phyloP scores from a whole-genome alignment of 805 yeast species.

The Scheffersomyces amazonensis region DNA sequence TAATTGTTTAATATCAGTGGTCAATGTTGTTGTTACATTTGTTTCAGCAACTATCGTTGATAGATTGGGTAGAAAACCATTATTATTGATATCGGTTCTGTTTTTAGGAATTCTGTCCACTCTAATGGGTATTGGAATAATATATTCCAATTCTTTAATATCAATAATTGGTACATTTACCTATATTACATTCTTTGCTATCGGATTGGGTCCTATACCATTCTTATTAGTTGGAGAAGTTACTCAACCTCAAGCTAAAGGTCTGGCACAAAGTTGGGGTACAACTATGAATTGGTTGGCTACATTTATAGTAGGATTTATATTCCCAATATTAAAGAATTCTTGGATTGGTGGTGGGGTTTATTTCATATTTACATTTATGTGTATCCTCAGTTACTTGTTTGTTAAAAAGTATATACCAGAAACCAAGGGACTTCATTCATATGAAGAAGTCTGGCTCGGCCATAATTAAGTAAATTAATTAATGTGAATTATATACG shows the following conservation, averaged over 20 bases:
- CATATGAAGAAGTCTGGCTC: slow-evolving; percentile 71
- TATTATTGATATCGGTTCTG: slow-evolving; percentile 56
- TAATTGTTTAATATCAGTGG: slow-evolving; percentile 72
- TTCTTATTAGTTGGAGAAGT: slow-evolving; percentile 84
- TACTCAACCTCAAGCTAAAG: slow-evolving; percentile 76
- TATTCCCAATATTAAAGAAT: slow-evolving; percentile 72
- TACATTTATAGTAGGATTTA: slow-evolving; percentile 75
- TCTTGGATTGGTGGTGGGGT: slow-evolving; percentile 68
- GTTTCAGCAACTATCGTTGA: slow-evolving; percentile 77
- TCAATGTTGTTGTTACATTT: slow-evolving; percentile 74
- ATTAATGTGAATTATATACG: too few species aligned
- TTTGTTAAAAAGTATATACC: slow-evolving; percentile 57
- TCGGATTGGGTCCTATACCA: slow-evolving; percentile 95
- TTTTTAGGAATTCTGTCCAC: slow-evolving; percentile 68
- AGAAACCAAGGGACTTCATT: slow-evolving; percentile 67
- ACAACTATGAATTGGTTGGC: slow-evolving; percentile 89
- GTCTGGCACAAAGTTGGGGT: slow-evolving; percentile 90
- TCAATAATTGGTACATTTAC: slow-evolving; percentile 64
- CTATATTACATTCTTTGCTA: slow-evolving; percentile 83
- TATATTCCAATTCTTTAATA: slow-evolving; percentile 40
- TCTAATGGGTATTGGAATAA: slow-evolving; percentile 65
- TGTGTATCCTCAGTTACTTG: slow-evolving; percentile 48
- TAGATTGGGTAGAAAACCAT: slow-evolving; percentile 63
- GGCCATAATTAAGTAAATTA: slow-evolving; percentile 9
- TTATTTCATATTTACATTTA: slow-evolving; percentile 65